Conservation (phyloP, 1,284 basidiomycete species). For the Fomitopsis schrenkii region DNA sequence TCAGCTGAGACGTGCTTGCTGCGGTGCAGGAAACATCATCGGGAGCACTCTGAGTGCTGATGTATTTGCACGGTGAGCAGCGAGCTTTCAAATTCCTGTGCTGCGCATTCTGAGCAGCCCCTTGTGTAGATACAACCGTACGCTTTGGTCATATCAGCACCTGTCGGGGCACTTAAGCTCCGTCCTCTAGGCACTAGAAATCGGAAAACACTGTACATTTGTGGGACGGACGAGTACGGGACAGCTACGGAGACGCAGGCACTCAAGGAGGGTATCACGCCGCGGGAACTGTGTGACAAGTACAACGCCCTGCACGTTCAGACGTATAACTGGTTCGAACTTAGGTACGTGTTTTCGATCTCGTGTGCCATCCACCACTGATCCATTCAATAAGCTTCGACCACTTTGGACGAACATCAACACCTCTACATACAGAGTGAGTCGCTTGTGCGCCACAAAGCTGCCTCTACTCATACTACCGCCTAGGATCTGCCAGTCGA, state of each 20-base stretch:
- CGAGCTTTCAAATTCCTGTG: background rate
- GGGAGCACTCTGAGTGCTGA: constrained; percentile 95
- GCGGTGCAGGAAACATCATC: constrained; percentile 85
- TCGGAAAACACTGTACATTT: constrained; percentile 79
- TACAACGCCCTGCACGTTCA: constrained; percentile 88
- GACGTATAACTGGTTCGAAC: constrained; percentile 95
- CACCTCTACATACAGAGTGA: constrained; percentile 86
- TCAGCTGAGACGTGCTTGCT: background rate
- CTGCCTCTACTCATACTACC: background rate
- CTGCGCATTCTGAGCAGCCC: constrained; percentile 20
- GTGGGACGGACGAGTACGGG: constrained; percentile 98
- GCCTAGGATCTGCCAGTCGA: constrained; percentile 80
- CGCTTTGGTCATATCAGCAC: constrained; percentile 19
- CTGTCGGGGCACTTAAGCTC: background rate
- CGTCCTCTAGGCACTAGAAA: constrained; percentile 61
- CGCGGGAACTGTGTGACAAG: constrained; percentile 89
- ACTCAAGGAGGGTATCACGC: constrained; percentile 88
- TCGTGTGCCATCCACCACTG: background rate
- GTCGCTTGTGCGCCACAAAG: constrained; percentile 14
- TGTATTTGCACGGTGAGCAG: constrained; percentile 86
- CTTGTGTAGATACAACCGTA: constrained; percentile 61
- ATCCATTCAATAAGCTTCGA: constrained; percentile 72
- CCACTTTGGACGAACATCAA: constrained; percentile 95
- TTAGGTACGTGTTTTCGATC: constrained; percentile 47
- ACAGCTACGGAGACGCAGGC: constrained; percentile 99